Conservation (phyloP, 805 yeast species). For the Kluyveromyces nonfermentans region DNA sequence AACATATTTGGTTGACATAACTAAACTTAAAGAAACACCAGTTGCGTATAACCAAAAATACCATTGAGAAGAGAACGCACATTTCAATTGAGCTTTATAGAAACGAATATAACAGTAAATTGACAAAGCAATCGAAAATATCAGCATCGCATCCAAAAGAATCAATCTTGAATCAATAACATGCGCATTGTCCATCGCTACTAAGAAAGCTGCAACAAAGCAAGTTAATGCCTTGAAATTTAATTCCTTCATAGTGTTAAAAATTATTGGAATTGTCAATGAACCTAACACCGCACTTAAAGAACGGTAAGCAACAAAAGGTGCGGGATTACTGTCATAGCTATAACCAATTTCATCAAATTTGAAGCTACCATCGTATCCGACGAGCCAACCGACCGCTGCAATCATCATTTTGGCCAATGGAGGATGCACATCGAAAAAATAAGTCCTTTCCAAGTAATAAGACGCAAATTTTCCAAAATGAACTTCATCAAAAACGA, state of each 20-base stretch:
- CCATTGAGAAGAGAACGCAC: constrained; percentile 68
- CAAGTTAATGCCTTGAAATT: constrained; percentile 74
- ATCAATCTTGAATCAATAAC: constrained; percentile 85
- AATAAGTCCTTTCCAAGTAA: constrained; percentile 82
- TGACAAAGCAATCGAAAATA: constrained; percentile 73
- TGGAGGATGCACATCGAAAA: constrained; percentile 97
- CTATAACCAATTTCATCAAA: constrained; percentile 83
- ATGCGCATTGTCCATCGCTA: constrained; percentile 84
- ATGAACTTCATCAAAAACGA: constrained; percentile 81
- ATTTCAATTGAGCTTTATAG: constrained; percentile 51
- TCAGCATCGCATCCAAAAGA: constrained; percentile 81
- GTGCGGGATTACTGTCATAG: constrained; percentile 70
- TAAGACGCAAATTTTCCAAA: constrained; percentile 80
- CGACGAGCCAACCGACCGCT: constrained; percentile 76
- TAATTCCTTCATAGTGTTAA: constrained; percentile 76
- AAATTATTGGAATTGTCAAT: constrained; percentile 73
- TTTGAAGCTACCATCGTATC: constrained; percentile 87
- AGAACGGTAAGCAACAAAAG: constrained; percentile 75
- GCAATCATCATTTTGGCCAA: constrained; percentile 92
- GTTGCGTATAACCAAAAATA: constrained; percentile 80
- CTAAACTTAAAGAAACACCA: constrained; percentile 81
- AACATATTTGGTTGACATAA: constrained; percentile 91
- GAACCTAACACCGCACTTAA: constrained; percentile 76
- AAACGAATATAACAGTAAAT: constrained; percentile 73
- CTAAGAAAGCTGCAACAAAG: constrained; percentile 63